A percentile compares a stretch with the other conserved stretches of the same genome.
phyloP scores from a whole-genome alignment of 2,329 filamentous ascomycete species.

The Fusarium ambrosium region DNA sequence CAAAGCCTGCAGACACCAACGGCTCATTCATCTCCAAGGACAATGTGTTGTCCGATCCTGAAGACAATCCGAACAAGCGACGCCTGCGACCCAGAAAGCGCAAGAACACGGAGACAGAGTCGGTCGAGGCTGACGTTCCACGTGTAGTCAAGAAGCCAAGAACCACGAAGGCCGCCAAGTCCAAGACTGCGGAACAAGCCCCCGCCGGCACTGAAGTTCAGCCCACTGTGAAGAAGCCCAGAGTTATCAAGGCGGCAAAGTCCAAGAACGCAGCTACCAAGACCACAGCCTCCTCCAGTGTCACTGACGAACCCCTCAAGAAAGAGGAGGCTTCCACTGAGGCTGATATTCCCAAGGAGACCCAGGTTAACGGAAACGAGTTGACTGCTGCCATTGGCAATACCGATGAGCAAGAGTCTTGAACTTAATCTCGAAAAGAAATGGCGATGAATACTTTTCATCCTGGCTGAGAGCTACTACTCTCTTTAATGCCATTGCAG shows the following conservation, averaged over 20 bases:
- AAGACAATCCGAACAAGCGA: conserved; percentile 35
- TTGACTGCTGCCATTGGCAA: conserved; percentile 32
- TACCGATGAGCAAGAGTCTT: conserved; percentile 38
- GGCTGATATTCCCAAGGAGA: conserved; percentile 17
- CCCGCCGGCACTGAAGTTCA: conserved; percentile 11
- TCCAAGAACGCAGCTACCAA: conserved; percentile 12
- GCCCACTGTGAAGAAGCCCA: conserved; percentile 17
- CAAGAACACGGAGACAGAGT: conserved; percentile 23
- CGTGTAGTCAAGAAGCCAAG: conserved; percentile 26
- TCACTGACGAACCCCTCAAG: not conserved
- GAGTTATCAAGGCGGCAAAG: conserved; percentile 9
- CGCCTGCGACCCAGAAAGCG: conserved; percentile 41
- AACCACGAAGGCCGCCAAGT: conserved; percentile 13
- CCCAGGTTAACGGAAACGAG: conserved; percentile 26
- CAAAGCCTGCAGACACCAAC: not conserved
- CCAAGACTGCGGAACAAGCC: conserved; percentile 17
- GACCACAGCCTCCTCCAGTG: not conserved
- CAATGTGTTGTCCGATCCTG: conserved; percentile 11
- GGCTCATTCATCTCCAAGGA: not conserved
- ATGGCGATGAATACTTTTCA: conserved; percentile 4
- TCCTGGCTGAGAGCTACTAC: conserved; percentile 12
- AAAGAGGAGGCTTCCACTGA: conserved; percentile 3
- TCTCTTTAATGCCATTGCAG: conserved; percentile 26
- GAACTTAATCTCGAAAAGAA: conserved; percentile 10
- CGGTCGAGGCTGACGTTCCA: conserved; percentile 12